A percentile compares a stretch with the other conserved stretches of the same genome.
These are phyloP conservation scores for Clarkia xantiana DNA, from an alignment of 345 rosid species.

Conservation along the genomic window DNA sequence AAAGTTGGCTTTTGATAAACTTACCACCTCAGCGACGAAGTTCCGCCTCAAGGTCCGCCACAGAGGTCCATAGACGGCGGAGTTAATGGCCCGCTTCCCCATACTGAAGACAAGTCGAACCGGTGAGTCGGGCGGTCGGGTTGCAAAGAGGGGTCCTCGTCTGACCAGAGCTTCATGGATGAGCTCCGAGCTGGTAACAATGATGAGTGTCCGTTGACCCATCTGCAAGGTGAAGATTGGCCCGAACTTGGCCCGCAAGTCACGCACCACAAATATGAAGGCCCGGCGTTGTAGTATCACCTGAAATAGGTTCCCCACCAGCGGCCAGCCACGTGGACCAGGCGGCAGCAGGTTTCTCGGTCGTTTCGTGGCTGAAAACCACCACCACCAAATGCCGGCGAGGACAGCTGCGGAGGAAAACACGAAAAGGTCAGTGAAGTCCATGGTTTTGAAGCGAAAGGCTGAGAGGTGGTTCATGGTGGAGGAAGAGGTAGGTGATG, in stretches of 20 bases:
- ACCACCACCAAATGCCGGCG: constrained; percentile 48
- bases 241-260: constrained; percentile 58
- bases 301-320: constrained; percentile 67
- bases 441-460: constrained; percentile 19
- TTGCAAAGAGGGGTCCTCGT: constrained; percentile 52
- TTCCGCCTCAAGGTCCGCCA: constrained; percentile 72
- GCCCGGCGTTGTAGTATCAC: constrained; percentile 62
- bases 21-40: constrained; percentile 62
- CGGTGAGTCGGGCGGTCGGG: constrained; percentile 77
- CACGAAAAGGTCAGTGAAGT: constrained; percentile 36
- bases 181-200: constrained; percentile 58
- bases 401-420: constrained; percentile 25
- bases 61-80: constrained; percentile 70
- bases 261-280: constrained; percentile 52
- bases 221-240: constrained; percentile 88
- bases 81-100: constrained; percentile 84
- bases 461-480: neutral
- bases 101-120: constrained; percentile 74
- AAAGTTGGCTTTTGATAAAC: neutral
- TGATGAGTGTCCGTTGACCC: constrained; percentile 88
- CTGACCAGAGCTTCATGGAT: constrained; percentile 84
- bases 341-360: constrained; percentile 61
- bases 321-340: constrained; percentile 80
- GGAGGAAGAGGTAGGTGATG: neutral
- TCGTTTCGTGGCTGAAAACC: constrained; percentile 14